Evolutionary conservation across 495 filamentous ascomycete genomes (phyloP).

Genomic region (Durotheca rogersii): DNA sequence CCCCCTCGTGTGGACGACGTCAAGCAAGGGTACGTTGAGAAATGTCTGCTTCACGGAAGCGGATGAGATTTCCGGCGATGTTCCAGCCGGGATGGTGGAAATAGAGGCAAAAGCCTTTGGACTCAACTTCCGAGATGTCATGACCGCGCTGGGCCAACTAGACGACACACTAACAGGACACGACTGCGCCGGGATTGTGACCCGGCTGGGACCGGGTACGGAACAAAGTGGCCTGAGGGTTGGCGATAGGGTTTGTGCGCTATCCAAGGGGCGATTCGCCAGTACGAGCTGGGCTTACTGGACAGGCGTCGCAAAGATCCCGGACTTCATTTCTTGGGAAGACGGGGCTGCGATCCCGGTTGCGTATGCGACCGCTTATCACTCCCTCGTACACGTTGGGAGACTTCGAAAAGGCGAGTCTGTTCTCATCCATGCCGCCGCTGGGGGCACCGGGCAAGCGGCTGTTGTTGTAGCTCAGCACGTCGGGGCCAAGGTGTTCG

Average conservation of each 20-base stretch:
- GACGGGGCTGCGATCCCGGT: constrained; percentile 54
- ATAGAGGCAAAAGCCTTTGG: constrained; percentile 45
- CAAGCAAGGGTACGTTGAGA: too few relatives aligned
- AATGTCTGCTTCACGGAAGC: too few relatives aligned
- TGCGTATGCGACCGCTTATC: constrained; percentile 55
- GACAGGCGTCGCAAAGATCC: constrained; percentile 44
- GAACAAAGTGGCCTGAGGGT: too few relatives aligned
- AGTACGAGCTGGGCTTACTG: too few relatives aligned
- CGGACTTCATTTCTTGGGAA: constrained; percentile 48
- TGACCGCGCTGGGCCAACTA: constrained; percentile 53
- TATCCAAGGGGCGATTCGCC: too few relatives aligned
- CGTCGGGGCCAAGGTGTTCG: constrained; percentile 56
- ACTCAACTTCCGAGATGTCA: constrained; percentile 51
- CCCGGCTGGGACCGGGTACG: constrained; percentile 55
- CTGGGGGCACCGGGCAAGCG: constrained; percentile 58
- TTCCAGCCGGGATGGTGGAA: constrained; percentile 38
- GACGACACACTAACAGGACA: constrained; percentile 42
- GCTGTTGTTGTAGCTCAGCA: constrained; percentile 53
- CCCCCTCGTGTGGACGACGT: too few relatives aligned
- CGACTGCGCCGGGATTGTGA: constrained; percentile 51
- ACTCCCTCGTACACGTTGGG: constrained; percentile 45
- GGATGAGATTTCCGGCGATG: too few relatives aligned
- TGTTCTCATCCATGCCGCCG: constrained; percentile 59
- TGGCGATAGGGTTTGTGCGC: constrained; percentile 50
- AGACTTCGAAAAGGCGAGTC: constrained; percentile 49